A percentile compares a stretch with the other conserved stretches of the same genome.
These are phyloP conservation scores for Lentinula aciculospora DNA, from an alignment of 768 basidiomycete genomes.

Conservation along the genomic window DNA sequence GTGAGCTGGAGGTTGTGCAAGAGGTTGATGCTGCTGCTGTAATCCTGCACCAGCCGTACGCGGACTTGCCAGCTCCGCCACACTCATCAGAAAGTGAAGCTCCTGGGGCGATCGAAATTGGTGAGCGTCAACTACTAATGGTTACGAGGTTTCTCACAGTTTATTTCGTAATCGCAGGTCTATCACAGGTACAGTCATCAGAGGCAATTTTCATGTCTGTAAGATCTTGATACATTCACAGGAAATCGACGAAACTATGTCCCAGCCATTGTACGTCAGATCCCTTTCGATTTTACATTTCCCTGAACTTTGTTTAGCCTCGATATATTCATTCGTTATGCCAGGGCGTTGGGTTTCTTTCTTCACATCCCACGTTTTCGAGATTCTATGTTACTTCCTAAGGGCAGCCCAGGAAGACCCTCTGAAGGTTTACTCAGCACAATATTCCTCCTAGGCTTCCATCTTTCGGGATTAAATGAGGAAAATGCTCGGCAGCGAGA, in stretches of 20 bases:
- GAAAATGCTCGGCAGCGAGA: conserved; percentile 35
- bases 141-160: not conserved
- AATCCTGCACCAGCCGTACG: conserved; percentile 13
- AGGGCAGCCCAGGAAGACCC: conserved; percentile 42
- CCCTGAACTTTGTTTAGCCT: conserved; percentile 42
- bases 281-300: conserved; percentile 30
- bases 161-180: not conserved
- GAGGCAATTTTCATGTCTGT: not conserved
- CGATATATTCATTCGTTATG: conserved; percentile 53
- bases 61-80: not conserved
- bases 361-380: conserved; percentile 46
- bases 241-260: not conserved
- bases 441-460: conserved; percentile 49
- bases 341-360: conserved; percentile 61
- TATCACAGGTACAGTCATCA: not conserved
- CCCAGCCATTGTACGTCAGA: conserved; percentile 33
- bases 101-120: not conserved
- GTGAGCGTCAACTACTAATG: not conserved
- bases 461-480: conserved; percentile 21
- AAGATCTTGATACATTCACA: not conserved
- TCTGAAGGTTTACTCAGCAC: conserved; percentile 42
- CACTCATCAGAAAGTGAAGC: not conserved
- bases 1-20: conserved; percentile 27
- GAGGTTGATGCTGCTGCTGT: conserved; percentile 8
- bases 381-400: conserved; percentile 37